Evolutionary conservation across 257 asterid genomes (phyloP), one percentile per base, ranked within the genome.

Genomic region (Fraxinus americana): DNA sequence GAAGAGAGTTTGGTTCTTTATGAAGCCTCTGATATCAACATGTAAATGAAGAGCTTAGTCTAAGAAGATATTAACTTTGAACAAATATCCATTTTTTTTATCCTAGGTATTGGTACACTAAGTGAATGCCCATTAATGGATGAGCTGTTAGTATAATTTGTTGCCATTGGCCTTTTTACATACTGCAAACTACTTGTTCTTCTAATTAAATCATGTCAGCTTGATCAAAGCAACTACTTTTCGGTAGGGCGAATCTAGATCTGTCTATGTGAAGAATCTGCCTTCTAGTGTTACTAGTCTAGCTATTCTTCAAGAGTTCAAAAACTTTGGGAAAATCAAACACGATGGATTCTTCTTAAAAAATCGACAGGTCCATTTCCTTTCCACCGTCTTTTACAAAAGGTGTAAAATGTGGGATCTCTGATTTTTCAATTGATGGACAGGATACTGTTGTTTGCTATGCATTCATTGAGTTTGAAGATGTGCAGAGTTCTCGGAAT

Each of bases 381-480:
- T 57, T 75, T 38, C 35, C 38, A 43, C 45, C 29, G 23, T 75
- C 73, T 76, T 52, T 73, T 50, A 72, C 45, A 21, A 4, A 21
- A 23, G 48, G 14, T 71, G 45, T 80, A n/a, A 57, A 16, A 45
- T 23, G 72, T 43, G 74, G 32, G 81, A 59, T 79, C 66, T 76
- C 86, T 84, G 30, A 81, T 67, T 75, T 69, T 81, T 70, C 68
- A 78, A 73, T 21, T 83, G 85, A 43, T 81, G 69, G 32, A 75
- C 91, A 94, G 98, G 97, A 91, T 71, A 78, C 89, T 74, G 96
- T 91, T 74, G 89, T 91, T 74, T 92, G 96, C 80, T 92, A 84
- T 80, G 98, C 97, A 66, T 92, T 94, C 82, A 94, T 92, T 32
- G 97, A 94, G 88, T 94, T 90, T 83, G 97, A 90, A 77, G 92